A percentile compares a stretch with the other conserved stretches of the same genome.
Conservation (phyloP, 2,329 filamentous ascomycete genomes). For the Ophiostoma australiae region DNA sequence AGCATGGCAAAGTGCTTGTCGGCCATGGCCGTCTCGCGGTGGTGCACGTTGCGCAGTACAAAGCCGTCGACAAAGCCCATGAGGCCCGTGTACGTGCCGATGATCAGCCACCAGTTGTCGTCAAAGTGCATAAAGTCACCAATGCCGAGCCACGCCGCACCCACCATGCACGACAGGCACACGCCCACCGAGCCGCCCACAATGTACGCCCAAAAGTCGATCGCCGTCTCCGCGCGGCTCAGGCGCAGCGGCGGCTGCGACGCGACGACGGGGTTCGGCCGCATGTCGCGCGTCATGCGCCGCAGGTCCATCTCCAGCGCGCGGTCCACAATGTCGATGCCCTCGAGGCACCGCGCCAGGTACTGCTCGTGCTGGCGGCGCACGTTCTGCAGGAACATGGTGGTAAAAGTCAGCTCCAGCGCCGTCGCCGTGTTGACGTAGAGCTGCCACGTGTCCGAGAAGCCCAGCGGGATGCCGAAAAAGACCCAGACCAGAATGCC, state of each 20-base stretch:
- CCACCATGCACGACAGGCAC: neutral
- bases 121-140: conserved; percentile 39
- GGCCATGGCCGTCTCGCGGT: conserved; percentile 28
- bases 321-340: conserved; percentile 32
- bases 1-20: conserved; percentile 31
- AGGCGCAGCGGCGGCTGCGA: conserved; percentile 34
- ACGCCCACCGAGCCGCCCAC: conserved; percentile 35
- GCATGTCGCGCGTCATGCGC: conserved; percentile 34
- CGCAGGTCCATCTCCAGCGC: conserved; percentile 36
- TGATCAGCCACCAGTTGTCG: conserved; percentile 45
- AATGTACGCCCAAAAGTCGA: conserved; percentile 41
- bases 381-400: conserved; percentile 39
- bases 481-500: neutral
- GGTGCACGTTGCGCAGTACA: conserved; percentile 42
- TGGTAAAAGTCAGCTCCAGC: conserved; percentile 40
- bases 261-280: conserved; percentile 35
- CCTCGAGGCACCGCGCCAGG: conserved; percentile 29
- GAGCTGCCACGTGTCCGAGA: conserved; percentile 38
- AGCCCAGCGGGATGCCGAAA: conserved; percentile 25
- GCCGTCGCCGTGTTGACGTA: conserved; percentile 44
- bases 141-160: conserved; percentile 37
- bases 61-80: conserved; percentile 44
- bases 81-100: conserved; percentile 45
- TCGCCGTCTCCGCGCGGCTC: conserved; percentile 35
- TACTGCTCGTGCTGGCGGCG: conserved; percentile 37